These are phyloP conservation scores for Colletotrichum cuscutae DNA, from an alignment of 2,329 filamentous ascomycete species.

Conservation along the genomic window DNA sequence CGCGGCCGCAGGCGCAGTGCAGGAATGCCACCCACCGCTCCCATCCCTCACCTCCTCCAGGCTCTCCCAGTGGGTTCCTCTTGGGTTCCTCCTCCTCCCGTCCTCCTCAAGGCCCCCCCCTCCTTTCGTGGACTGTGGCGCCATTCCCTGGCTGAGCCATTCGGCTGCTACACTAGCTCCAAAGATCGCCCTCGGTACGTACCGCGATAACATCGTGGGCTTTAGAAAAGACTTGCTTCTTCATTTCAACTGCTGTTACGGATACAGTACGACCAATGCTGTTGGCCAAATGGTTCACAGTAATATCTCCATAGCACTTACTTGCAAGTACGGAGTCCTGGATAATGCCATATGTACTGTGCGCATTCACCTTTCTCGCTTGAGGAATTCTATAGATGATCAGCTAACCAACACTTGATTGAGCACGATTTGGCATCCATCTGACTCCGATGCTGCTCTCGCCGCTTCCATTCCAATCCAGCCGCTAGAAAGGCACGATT, in stretches of 20 bases:
- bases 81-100: neutral
- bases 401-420: neutral
- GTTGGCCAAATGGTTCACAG: neutral
- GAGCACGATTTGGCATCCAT: neutral
- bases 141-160: conserved; percentile 24
- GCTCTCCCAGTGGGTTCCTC: neutral
- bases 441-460: neutral
- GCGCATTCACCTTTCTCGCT: neutral
- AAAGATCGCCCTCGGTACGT: conserved; percentile 27
- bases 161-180: conserved; percentile 27
- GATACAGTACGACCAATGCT: conserved; percentile 17
- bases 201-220: conserved; percentile 10
- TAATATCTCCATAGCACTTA: neutral
- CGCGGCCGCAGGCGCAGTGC: neutral
- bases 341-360: too few relatives aligned
- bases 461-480: conserved; percentile 13
- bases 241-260: conserved; percentile 27
- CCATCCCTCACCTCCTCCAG: neutral
- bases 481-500: conserved; percentile 13
- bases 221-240: conserved; percentile 16
- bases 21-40: neutral
- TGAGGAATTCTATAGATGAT: neutral
- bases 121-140: conserved; percentile 12
- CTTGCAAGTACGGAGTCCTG: neutral
- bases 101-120: neutral